phyloP scores from a whole-genome alignment of 2,329 filamentous ascomycete genomes.

The Fusarium brevicatenulatum region DNA sequence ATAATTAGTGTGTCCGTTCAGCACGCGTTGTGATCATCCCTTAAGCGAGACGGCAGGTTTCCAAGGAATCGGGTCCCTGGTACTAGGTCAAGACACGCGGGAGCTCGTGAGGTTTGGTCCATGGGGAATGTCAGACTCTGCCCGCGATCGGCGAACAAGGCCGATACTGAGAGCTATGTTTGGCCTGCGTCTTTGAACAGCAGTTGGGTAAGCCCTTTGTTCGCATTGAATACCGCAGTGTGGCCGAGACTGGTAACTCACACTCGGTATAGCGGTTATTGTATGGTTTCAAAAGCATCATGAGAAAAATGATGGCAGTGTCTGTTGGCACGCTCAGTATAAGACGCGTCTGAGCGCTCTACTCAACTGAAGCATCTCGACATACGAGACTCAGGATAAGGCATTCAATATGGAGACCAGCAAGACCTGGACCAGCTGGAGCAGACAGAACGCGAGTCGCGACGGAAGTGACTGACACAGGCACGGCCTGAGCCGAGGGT shows the following conservation, averaged over 20 bases:
- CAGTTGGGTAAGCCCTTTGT: constrained; percentile 10
- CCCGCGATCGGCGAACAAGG: constrained; percentile 27
- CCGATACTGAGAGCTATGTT: constrained; percentile 14
- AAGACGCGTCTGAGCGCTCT: background rate
- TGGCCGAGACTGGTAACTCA: constrained; percentile 25
- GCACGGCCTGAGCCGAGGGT: constrained; percentile 10
- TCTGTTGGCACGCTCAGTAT: background rate
- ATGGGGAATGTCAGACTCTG: constrained; percentile 33
- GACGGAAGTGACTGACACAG: constrained; percentile 11
- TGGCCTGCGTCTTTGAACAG: background rate
- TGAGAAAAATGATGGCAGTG: background rate
- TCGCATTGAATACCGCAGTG: constrained; percentile 17
- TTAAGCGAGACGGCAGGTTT: constrained; percentile 5
- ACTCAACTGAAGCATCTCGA: constrained; percentile 10
- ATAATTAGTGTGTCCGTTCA: constrained; percentile 23
- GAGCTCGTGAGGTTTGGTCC: constrained; percentile 19
- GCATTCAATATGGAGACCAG: constrained; percentile 18
- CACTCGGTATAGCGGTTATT: constrained; percentile 1
- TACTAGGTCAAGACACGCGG: constrained; percentile 35
- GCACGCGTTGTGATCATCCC: constrained; percentile 10
- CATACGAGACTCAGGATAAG: constrained; percentile 4
- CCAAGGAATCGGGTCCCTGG: constrained; percentile 35
- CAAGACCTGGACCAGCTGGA: constrained; percentile 18
- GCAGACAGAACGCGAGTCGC: constrained; percentile 13
- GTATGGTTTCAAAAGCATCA: background rate